A percentile compares a stretch with the other conserved stretches of the same genome.
These are phyloP conservation scores for Nicotiana attenuata DNA, from an alignment of 257 asterid genomes.

Conservation along the genomic window DNA sequence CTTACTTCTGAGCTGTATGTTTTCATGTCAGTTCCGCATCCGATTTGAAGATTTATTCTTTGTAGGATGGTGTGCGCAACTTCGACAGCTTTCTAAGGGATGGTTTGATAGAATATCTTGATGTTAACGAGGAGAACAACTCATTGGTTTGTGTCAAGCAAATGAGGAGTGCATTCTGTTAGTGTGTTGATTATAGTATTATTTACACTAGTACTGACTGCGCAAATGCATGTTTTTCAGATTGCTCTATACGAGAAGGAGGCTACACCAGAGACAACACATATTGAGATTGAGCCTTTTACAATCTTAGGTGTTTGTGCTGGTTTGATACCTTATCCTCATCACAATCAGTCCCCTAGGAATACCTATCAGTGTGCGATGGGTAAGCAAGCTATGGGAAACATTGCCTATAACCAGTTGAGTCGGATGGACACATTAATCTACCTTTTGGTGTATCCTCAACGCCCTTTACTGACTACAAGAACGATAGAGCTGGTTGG, in stretches of 20 bases:
- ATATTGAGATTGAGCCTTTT: constrained; percentile 95
- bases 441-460: constrained; percentile 94
- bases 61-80: constrained; percentile 86
- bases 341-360: constrained; percentile 99
- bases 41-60: constrained; percentile 18
- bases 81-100: constrained; percentile 77
- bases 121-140: constrained; percentile 96
- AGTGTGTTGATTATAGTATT: constrained; percentile 1
- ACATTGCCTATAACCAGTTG: constrained; percentile 90
- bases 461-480: constrained; percentile 87
- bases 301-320: constrained; percentile 88
- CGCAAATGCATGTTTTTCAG: constrained; percentile 34
- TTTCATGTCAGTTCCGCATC: constrained; percentile 12
- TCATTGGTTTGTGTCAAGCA: constrained; percentile 56
- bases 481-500: constrained; percentile 89
- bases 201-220: constrained; percentile 13
- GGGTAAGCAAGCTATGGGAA: constrained; percentile 99
- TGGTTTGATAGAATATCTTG: constrained; percentile 93
- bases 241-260: constrained; percentile 82
- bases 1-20: background rate
- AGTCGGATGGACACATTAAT: constrained; percentile 81
- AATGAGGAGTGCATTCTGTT: background rate
- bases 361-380: constrained; percentile 99
- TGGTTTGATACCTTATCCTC: constrained; percentile 98
- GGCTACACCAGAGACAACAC: constrained; percentile 75